Conservation (phyloP, 2,329 filamentous ascomycete species). For the Alternaria burnsii region DNA sequence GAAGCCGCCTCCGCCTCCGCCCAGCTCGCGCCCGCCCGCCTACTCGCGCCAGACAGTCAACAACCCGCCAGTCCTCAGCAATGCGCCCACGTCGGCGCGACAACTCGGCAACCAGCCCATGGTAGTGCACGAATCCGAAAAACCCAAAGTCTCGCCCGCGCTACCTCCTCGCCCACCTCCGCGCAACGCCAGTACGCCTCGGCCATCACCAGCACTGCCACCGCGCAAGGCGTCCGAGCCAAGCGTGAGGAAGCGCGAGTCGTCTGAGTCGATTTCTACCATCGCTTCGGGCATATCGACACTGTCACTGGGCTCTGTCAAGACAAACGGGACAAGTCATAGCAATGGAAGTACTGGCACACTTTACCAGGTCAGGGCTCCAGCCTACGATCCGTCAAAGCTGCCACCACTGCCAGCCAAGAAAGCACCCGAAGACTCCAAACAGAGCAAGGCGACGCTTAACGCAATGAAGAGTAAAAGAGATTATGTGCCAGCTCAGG, state of each 20-base stretch:
- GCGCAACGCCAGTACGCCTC: constrained; percentile 55
- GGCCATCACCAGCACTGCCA: constrained; percentile 53
- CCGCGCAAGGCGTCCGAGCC: constrained; percentile 55
- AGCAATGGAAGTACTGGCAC: constrained; percentile 44
- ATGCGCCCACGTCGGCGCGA: constrained; percentile 44
- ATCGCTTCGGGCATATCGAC: constrained; percentile 58
- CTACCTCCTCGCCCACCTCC: constrained; percentile 57
- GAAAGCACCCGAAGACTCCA: constrained; percentile 52
- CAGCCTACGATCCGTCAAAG: constrained; percentile 64
- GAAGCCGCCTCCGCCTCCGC: constrained; percentile 50
- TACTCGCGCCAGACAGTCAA: constrained; percentile 50
- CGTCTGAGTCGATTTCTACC: constrained; percentile 62
- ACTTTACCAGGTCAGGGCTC: constrained; percentile 58
- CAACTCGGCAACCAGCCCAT: constrained; percentile 53
- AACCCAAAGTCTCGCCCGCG: constrained; percentile 38
- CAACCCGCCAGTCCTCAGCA: constrained; percentile 51
- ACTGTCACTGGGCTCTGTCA: constrained; percentile 59
- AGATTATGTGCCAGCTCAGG: constrained; percentile 34
- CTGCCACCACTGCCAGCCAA: constrained; percentile 65
- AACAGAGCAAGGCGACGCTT: constrained; percentile 49
- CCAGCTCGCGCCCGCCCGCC: constrained; percentile 46
- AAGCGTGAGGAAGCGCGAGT: constrained; percentile 44
- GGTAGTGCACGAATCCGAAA: constrained; percentile 20
- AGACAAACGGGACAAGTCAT: constrained; percentile 49
- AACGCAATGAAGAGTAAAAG: constrained; percentile 49